phyloP scores from a whole-genome alignment of 1,284 basidiomycete species.

The Marasmius fiardii region DNA sequence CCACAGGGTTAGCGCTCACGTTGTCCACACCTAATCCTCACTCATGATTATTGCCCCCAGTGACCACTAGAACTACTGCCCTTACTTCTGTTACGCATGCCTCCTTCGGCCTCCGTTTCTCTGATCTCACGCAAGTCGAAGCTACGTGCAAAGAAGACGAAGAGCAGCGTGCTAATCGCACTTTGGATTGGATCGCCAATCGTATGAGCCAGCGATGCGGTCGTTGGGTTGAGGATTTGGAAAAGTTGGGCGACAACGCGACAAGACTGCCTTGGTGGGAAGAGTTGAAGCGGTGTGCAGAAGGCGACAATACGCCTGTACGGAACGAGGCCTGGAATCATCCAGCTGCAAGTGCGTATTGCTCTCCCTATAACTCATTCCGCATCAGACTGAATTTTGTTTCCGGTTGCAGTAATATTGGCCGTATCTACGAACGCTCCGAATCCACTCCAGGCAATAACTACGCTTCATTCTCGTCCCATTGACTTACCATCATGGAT shows the following conservation, averaged over 20 bases:
- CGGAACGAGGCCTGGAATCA: conserved; percentile 80
- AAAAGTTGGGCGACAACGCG: conserved; percentile 37
- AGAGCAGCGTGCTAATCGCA: conserved; percentile 68
- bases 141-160: conserved; percentile 70
- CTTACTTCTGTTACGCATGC: conserved; percentile 65
- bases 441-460: conserved; percentile 75
- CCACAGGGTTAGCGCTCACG: conserved; percentile 55
- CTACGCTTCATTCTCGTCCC: conserved; percentile 59
- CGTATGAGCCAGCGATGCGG: conserved; percentile 58
- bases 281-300: conserved; percentile 68
- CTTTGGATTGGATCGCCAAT: conserved; percentile 77
- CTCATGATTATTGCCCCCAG: conserved; percentile 30
- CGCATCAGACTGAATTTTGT: background rate
- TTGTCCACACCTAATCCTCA: background rate
- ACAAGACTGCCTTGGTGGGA: conserved; percentile 79
- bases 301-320: conserved; percentile 70
- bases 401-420: conserved; percentile 54
- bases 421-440: conserved; percentile 74
- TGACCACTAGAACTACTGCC: conserved; percentile 72
- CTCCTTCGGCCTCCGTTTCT: conserved; percentile 73
- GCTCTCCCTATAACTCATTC: background rate
- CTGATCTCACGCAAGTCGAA: conserved; percentile 67
- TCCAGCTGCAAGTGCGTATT: conserved; percentile 65
- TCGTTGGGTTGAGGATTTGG: conserved; percentile 64
- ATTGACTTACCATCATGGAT: conserved; percentile 76